Conservation (phyloP, 805 yeast genomes). For the Kodamaea kaohsiungensis region DNA sequence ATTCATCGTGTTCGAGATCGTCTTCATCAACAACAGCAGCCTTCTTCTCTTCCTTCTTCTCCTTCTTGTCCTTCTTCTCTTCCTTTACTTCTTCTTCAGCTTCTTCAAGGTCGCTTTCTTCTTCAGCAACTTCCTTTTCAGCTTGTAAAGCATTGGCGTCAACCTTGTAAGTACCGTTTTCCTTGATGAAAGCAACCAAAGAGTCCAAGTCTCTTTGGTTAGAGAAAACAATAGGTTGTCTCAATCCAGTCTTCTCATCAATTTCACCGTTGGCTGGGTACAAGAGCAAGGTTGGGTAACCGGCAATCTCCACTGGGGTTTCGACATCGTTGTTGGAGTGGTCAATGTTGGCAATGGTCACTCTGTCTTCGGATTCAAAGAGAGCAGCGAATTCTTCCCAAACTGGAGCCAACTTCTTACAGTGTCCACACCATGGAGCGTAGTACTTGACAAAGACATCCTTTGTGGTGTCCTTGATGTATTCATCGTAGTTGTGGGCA, state of each 20-base stretch:
- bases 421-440: slow-evolving; percentile 98
- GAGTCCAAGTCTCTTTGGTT: slow-evolving; percentile 75
- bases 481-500: slow-evolving; percentile 75
- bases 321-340: slow-evolving; percentile 89
- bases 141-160: slow-evolving; percentile 47
- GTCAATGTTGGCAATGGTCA: slow-evolving; percentile 82
- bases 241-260: slow-evolving; percentile 43
- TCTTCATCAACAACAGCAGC: slow-evolving; percentile 2
- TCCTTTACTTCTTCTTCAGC: slow-evolving; percentile 23
- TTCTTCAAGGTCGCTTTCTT: slow-evolving; percentile 29
- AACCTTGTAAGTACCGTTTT: slow-evolving; percentile 60
- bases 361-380: slow-evolving; percentile 54
- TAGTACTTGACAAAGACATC: slow-evolving; percentile 87
- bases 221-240: slow-evolving; percentile 58
- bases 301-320: slow-evolving; percentile 63
- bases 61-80: slow-evolving; percentile 10
- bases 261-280: slow-evolving; percentile 72
- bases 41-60: slow-evolving; percentile 8
- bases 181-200: slow-evolving; percentile 69
- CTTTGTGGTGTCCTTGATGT: slow-evolving; percentile 56
- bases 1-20: slow-evolving; percentile 38
- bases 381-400: slow-evolving; percentile 84
- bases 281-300: slow-evolving; percentile 90
- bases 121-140: slow-evolving; percentile 26
- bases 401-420: slow-evolving; percentile 85